Evolutionary conservation across 345 rosid genomes (phyloP).

Genomic region (Citrus sp.): DNA sequence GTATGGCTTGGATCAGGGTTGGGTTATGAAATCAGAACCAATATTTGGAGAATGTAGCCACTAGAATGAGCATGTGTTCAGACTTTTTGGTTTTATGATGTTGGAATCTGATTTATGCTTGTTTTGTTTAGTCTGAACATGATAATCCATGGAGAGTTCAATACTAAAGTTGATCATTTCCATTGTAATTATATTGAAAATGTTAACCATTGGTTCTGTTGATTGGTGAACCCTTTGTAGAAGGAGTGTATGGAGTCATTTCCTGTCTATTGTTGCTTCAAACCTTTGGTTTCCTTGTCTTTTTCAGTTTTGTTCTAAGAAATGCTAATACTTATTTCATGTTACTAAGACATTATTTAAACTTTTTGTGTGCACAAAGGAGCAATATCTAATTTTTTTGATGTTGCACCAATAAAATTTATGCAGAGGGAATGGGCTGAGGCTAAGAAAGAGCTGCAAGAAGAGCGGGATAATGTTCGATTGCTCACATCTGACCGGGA

Average conservation of each 20-base stretch:
- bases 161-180: neutral
- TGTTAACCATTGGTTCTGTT: neutral
- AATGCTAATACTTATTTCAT: neutral
- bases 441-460: conserved; percentile 84
- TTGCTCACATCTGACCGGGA: conserved; percentile 61
- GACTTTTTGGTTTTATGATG: neutral
- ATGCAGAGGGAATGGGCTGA: conserved; percentile 93
- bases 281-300: neutral
- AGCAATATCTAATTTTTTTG: neutral
- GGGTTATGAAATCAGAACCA: neutral
- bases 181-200: neutral
- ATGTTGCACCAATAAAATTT: conserved; percentile 5
- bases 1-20: neutral
- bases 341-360: neutral
- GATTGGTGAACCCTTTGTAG: neutral
- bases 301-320: neutral
- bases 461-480: conserved; percentile 69
- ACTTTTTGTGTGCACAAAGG: neutral
- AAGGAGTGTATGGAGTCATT: neutral
- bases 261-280: neutral
- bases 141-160: neutral
- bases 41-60: neutral
- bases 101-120: neutral
- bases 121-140: neutral
- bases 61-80: neutral